Evolutionary conservation across 2,329 filamentous ascomycete species (phyloP), one percentile per base, ranked within the genome.

Genomic region (Bipolaris zeicola): DNA sequence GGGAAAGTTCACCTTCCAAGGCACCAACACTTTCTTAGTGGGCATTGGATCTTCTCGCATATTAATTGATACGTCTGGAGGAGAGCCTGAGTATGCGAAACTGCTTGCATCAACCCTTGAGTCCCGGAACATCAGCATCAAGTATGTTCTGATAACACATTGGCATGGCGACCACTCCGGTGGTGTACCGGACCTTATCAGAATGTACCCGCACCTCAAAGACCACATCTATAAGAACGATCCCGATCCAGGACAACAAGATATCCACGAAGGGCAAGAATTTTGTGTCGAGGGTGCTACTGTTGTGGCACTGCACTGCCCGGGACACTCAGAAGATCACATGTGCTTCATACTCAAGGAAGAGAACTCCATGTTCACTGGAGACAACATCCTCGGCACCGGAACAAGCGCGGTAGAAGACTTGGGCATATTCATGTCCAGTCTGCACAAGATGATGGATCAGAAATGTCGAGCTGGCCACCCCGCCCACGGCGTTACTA

Each of bases 1-100:
- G 0, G 79, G 79, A 18, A 78, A 79, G 67, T 75, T 78, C 36
- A 57, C 55, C 14, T 34, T 57, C 4, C 55, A 57, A 46, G 51
- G 51, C 36, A 53, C 51, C 6, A 53, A 53, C 26, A 53, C 51
- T 1, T 53, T 48, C 26, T 14, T 53, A 5, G 26, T 53, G 18
- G 51, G 51, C 13, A 53, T 36, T 1, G 47, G 47, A 8, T 2
- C 47, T 16, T 41, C 28, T 22, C 45, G 45, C 20, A 46, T 46
- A 24, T 84, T 98, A n/a, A 86, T 98, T 68, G 93, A 97, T 77
- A 96, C 92, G 0, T 50, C 49, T 18, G 44, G 46, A 39, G 57
- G 57, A 14, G 44, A 50, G 22, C 73, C 68, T 28, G 68, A 68
- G 49, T 78, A 73, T 72, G 69, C 70, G 0, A 68, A 72, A 0